These are phyloP conservation scores for Sistotremastrum niveocremeum DNA, from an alignment of 768 basidiomycete genomes.

Conservation along the genomic window DNA sequence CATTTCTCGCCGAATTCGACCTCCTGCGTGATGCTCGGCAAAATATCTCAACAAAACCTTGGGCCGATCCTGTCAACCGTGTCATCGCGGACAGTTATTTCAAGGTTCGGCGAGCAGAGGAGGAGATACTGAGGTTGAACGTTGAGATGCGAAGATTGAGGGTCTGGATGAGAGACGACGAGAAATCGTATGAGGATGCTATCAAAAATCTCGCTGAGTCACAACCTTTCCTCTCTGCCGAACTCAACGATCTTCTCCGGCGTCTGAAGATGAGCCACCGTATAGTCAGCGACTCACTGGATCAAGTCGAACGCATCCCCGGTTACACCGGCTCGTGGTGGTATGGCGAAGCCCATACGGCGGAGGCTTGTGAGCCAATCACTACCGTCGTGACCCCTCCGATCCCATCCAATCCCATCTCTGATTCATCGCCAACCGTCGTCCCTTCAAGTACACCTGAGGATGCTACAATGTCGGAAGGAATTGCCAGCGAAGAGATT, in stretches of 20 bases:
- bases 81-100: conserved; percentile 16
- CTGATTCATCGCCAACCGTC: too few species aligned
- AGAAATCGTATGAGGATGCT: background rate
- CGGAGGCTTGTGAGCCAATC: too few species aligned
- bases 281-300: background rate
- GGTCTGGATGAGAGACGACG: conserved; percentile 9
- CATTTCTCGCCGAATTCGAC: conserved; percentile 16
- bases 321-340: too few species aligned
- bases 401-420: too few species aligned
- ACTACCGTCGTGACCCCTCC: too few species aligned
- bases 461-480: too few species aligned
- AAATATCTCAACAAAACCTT: conserved; percentile 16
- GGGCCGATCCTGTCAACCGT: conserved; percentile 26
- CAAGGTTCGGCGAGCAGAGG: conserved; percentile 16
- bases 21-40: conserved; percentile 18
- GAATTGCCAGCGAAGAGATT: too few species aligned
- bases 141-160: conserved; percentile 15
- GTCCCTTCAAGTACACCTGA: too few species aligned
- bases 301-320: background rate
- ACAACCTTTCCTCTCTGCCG: background rate
- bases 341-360: too few species aligned
- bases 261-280: background rate
- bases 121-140: conserved; percentile 20
- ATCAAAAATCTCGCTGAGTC: background rate
- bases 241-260: background rate